phyloP scores from a whole-genome alignment of 352 stramenopile species.

The Phytophthora europaea region DNA sequence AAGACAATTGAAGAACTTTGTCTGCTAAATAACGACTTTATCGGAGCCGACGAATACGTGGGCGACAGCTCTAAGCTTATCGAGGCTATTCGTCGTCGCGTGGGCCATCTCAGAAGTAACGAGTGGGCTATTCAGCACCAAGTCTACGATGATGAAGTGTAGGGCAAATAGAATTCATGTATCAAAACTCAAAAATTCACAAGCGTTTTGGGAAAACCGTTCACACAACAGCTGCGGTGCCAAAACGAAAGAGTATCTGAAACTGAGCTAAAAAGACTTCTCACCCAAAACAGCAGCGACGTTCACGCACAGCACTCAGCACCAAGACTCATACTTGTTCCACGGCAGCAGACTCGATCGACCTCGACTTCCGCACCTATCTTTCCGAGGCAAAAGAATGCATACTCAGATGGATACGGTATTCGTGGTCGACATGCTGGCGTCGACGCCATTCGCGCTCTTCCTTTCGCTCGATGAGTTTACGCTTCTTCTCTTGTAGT shows the following conservation, averaged over 20 bases:
- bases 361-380: conserved; percentile 5
- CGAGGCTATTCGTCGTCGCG: conserved; percentile 35
- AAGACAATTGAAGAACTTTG: conserved; percentile 62
- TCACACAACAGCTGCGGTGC: conserved; percentile 5
- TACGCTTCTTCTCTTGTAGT: conserved; percentile 54
- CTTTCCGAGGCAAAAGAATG: conserved; percentile 9
- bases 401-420: conserved; percentile 18
- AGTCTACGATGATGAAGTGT: conserved; percentile 90
- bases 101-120: conserved; percentile 69
- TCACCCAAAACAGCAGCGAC: background rate
- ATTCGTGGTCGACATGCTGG: conserved; percentile 21
- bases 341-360: background rate
- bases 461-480: conserved; percentile 64
- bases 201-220: conserved; percentile 8
- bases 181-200: conserved; percentile 12
- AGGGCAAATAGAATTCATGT: conserved; percentile 29
- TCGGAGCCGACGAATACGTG: conserved; percentile 24
- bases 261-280: background rate
- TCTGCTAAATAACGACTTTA: conserved; percentile 82
- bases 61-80: conserved; percentile 39
- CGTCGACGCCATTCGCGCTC: conserved; percentile 50
- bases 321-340: background rate
- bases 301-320: conserved; percentile 4
- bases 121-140: conserved; percentile 69
- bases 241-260: conserved; percentile 14